Conservation (phyloP, 129 eudicot species). For the Helichrysum umbraculigerum region DNA sequence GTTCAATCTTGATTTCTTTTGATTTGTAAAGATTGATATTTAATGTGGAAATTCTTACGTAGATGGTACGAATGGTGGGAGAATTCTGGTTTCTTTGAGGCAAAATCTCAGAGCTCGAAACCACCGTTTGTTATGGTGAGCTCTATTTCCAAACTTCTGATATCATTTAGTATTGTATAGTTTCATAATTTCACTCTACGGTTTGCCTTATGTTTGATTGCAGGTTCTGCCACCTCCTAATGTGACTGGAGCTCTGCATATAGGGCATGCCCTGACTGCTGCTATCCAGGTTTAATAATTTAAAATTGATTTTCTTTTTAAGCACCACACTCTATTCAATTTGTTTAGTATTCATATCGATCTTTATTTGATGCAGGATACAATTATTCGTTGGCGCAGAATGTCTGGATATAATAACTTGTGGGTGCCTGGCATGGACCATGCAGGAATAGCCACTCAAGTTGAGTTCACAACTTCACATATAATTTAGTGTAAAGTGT, state of each 20-base stretch:
- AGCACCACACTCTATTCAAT: background rate
- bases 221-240: slow-evolving; percentile 99
- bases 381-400: slow-evolving; percentile 89
- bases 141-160: background rate
- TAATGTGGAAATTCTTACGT: background rate
- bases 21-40: background rate
- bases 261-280: slow-evolving; percentile 96
- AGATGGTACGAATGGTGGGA: slow-evolving; percentile 99
- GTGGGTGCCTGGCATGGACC: slow-evolving; percentile 99
- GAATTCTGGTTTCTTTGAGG: slow-evolving; percentile 71
- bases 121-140: slow-evolving; percentile 21
- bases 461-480: slow-evolving; percentile 32
- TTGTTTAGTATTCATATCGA: background rate
- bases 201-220: slow-evolving; percentile 2
- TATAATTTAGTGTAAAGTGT: no score
- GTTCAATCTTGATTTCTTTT: background rate
- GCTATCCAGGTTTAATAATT: slow-evolving; percentile 65
- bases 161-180: background rate
- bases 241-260: slow-evolving; percentile 96
- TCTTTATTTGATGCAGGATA: slow-evolving; percentile 50
- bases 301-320: background rate
- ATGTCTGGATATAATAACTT: slow-evolving; percentile 92
- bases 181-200: no score
- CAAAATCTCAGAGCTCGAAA: slow-evolving; percentile 74
- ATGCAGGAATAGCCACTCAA: slow-evolving; percentile 99